Evolutionary conservation across 768 basidiomycete species (phyloP).

Genomic region (Lanmaoa rubissima): DNA sequence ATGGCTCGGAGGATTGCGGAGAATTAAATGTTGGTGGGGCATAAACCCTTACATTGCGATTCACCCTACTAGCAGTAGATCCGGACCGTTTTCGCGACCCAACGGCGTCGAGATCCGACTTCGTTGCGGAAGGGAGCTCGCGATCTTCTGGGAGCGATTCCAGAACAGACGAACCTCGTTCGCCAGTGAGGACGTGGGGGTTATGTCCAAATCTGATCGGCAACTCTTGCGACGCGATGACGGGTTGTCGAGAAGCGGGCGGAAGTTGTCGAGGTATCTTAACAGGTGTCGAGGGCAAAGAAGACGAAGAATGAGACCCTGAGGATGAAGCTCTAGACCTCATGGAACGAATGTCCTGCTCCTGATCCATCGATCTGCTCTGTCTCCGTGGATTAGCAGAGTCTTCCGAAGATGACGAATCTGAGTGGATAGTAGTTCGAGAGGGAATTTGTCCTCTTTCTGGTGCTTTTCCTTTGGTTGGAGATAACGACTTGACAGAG

Average conservation of each 20-base stretch:
- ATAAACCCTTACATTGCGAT: slow-evolving; percentile 24
- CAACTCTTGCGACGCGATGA: slow-evolving; percentile 23
- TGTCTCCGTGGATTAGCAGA: slow-evolving; percentile 1
- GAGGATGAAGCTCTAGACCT: slow-evolving; percentile 26
- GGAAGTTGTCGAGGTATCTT: slow-evolving; percentile 17
- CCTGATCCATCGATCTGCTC: slow-evolving; percentile 5
- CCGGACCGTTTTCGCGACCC: slow-evolving; percentile 19
- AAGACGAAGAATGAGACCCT: slow-evolving; percentile 26
- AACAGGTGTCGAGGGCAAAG: slow-evolving; percentile 25
- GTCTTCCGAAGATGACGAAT: slow-evolving; percentile 29
- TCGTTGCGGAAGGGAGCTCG: slow-evolving; percentile 34
- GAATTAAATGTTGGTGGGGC: slow-evolving; percentile 6
- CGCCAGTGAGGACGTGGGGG: slow-evolving; percentile 17
- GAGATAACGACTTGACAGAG: slow-evolving; percentile 6
- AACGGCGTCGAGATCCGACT: slow-evolving; percentile 2
- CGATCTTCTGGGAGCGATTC: slow-evolving; percentile 53
- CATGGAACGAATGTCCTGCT: slow-evolving; percentile 1
- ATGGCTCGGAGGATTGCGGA: slow-evolving; percentile 4
- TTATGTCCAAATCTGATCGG: slow-evolving; percentile 30
- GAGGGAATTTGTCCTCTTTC: neutral
- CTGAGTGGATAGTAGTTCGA: slow-evolving; percentile 12
- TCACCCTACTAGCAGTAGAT: slow-evolving; percentile 12
- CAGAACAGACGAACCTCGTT: slow-evolving; percentile 29
- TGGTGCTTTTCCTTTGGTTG: slow-evolving; percentile 14
- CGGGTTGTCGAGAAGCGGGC: slow-evolving; percentile 16